phyloP scores from a whole-genome alignment of 169 alveolate species.

The Perkinsus chesapeaki region DNA sequence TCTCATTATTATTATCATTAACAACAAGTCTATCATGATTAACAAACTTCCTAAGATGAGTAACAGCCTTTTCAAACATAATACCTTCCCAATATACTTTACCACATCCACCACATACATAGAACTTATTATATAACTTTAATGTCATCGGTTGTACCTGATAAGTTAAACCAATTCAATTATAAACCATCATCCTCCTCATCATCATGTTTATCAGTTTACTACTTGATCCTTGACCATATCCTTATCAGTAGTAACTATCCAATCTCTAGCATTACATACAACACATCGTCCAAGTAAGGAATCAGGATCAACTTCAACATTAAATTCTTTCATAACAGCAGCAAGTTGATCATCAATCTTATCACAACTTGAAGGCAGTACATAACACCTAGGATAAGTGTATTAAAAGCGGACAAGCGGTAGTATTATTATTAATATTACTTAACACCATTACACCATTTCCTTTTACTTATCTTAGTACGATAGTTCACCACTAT shows the following conservation, averaged over 20 bases:
- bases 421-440: not conserved
- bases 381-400: not conserved
- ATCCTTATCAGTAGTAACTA: not conserved
- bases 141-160: not conserved
- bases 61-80: not conserved
- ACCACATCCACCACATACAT: not conserved
- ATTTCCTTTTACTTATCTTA: not conserved
- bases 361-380: not conserved
- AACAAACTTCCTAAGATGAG: not conserved
- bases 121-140: not conserved
- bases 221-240: not conserved
- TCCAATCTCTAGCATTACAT: not conserved
- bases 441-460: not conserved
- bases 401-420: not conserved
- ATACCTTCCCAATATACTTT: not conserved
- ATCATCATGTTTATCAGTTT: not conserved
- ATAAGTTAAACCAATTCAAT: not conserved
- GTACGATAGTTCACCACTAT: not conserved
- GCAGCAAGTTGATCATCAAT: not conserved
- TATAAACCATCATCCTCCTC: not conserved
- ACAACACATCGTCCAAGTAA: not conserved
- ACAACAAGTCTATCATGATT: not conserved
- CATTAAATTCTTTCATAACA: not conserved
- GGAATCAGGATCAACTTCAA: not conserved
- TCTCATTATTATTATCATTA: not conserved